phyloP scores from a whole-genome alignment of 2,329 filamentous ascomycete species.

The Tolypocladium cylindrosporum region DNA sequence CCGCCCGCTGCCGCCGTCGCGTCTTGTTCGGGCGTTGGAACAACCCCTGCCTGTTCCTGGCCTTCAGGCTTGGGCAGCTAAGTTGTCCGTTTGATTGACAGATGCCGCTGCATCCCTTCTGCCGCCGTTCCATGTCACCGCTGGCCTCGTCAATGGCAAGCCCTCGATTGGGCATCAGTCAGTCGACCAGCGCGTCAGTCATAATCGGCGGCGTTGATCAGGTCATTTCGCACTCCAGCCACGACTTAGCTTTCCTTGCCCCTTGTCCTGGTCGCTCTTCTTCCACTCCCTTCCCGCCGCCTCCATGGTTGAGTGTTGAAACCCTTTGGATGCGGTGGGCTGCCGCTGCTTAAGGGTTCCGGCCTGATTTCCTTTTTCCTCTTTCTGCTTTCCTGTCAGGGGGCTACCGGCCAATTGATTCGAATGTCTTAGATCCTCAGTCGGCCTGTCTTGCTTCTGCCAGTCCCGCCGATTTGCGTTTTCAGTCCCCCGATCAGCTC shows the following conservation, averaged over 20 bases:
- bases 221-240: not conserved
- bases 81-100: not conserved
- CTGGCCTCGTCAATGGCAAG: not conserved
- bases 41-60: not conserved
- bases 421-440: constrained; percentile 7
- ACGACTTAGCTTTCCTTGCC: not conserved
- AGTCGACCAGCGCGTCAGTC: not conserved
- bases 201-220: not conserved
- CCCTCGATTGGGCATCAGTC: not conserved
- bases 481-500: not conserved
- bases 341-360: not conserved
- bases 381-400: not conserved
- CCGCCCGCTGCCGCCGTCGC: not conserved
- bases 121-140: not conserved
- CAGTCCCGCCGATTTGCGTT: constrained; percentile 3
- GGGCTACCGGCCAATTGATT: constrained; percentile 2
- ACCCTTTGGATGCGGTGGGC: not conserved
- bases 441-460: not conserved
- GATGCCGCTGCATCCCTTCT: not conserved
- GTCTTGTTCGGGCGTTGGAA: not conserved
- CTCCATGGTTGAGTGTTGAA: not conserved
- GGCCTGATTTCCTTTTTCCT: not conserved
- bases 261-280: not conserved
- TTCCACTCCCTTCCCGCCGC: not conserved
- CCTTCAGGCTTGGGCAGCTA: not conserved